Conservation (phyloP, 2,329 filamentous ascomycete genomes). For the Bipolaris sorokiniana region DNA sequence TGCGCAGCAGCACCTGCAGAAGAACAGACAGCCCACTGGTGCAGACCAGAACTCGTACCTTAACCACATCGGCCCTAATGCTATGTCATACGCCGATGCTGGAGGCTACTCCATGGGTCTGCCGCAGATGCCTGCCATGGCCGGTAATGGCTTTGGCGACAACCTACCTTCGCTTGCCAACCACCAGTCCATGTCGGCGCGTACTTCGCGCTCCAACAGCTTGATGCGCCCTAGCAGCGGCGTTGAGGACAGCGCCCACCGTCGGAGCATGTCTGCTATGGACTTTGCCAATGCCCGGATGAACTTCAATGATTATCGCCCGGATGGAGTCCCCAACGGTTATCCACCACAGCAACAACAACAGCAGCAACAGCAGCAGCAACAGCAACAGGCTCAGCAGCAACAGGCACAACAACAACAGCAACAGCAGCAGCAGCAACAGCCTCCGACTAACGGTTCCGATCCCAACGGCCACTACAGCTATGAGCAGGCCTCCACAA, state of each 20-base stretch:
- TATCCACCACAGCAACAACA: slow-evolving; percentile 27
- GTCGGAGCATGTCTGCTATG: slow-evolving; percentile 46
- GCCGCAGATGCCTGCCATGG: slow-evolving; percentile 43
- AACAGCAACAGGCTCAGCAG: slow-evolving; percentile 7
- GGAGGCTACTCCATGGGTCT: slow-evolving; percentile 43
- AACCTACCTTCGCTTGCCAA: slow-evolving; percentile 48
- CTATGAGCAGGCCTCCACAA: slow-evolving; percentile 41
- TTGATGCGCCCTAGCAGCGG: slow-evolving; percentile 52
- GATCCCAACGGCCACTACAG: slow-evolving; percentile 38
- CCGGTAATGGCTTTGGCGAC: slow-evolving; percentile 45
- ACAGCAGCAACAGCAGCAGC: slow-evolving; percentile 19
- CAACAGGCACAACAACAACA: slow-evolving; percentile 9
- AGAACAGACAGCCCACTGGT: slow-evolving; percentile 52
- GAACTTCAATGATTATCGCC: slow-evolving; percentile 48
- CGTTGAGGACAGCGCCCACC: slow-evolving; percentile 40
- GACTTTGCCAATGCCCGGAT: slow-evolving; percentile 43
- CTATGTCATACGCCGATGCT: slow-evolving; percentile 43
- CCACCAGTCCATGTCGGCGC: slow-evolving; percentile 54
- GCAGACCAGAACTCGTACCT: slow-evolving; percentile 47
- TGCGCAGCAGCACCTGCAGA: slow-evolving; percentile 87
- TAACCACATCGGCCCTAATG: slow-evolving; percentile 42
- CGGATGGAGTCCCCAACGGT: slow-evolving; percentile 38
- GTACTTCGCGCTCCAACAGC: slow-evolving; percentile 58
- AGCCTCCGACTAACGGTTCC: slow-evolving; percentile 20
- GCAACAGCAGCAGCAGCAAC: slow-evolving; percentile 10